These are phyloP conservation scores for Thraustochytrium sp. DNA, from an alignment of 352 stramenopile genomes.

Conservation along the genomic window DNA sequence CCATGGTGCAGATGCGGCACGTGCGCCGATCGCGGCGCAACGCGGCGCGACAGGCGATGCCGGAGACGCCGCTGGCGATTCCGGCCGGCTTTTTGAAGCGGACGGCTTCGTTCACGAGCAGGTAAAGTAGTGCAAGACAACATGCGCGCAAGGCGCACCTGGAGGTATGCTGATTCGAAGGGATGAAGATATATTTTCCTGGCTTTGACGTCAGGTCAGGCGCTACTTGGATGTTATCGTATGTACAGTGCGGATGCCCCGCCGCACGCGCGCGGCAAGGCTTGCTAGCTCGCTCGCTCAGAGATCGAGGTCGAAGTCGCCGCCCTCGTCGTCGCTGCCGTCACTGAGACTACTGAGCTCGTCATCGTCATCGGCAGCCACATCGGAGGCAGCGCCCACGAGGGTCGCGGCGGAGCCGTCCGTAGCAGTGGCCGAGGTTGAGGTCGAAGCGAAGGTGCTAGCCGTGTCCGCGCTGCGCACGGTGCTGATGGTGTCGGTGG, in stretches of 20 bases:
- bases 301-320: constrained; percentile 6
- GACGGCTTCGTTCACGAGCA: neutral
- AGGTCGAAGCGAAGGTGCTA: neutral
- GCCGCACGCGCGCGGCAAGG: too few relatives aligned
- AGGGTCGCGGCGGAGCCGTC: too few relatives aligned
- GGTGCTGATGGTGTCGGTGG: neutral
- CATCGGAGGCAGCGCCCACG: too few relatives aligned
- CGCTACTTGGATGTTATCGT: too few relatives aligned
- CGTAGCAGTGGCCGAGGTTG: neutral
- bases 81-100: neutral
- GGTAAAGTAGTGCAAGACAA: neutral
- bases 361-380: neutral
- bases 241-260: too few relatives aligned
- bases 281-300: neutral
- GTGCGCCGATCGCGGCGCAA: constrained; percentile 22
- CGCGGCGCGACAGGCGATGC: neutral
- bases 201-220: too few relatives aligned
- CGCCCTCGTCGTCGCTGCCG: neutral
- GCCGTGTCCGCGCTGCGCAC: neutral
- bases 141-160: neutral
- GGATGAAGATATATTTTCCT: too few relatives aligned
- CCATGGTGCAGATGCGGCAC: constrained; percentile 31
- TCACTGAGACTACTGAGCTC: constrained; percentile 37
- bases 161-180: too few relatives aligned
- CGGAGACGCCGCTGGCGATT: constrained; percentile 26